These are phyloP conservation scores for Chimonanthus salicifolius DNA, from an alignment of 164 flowering plant species.

Conservation along the genomic window DNA sequence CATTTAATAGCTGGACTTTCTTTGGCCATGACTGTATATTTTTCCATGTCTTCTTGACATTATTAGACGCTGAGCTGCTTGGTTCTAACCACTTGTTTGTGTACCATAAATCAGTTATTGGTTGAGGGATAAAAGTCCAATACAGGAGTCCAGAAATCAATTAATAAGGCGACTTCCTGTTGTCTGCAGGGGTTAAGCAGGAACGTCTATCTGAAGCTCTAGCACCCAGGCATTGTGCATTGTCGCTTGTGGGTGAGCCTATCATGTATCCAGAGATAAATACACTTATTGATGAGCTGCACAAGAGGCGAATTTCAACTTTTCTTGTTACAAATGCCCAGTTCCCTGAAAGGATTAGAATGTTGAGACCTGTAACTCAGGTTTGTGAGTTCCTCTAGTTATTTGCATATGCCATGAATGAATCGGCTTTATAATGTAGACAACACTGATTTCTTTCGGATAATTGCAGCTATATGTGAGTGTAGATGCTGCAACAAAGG, in stretches of 20 bases:
- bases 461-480: conserved; percentile 87
- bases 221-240: conserved; percentile 90
- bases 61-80: too few species aligned
- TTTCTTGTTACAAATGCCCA: conserved; percentile 99
- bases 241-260: conserved; percentile 99
- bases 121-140: too few species aligned
- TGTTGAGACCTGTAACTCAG: conserved; percentile 84
- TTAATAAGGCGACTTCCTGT: conserved; percentile 5
- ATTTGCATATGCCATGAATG: neutral
- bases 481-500: conserved; percentile 98
- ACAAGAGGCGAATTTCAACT: conserved; percentile 76
- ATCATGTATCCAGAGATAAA: conserved; percentile 99
- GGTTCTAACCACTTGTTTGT: too few species aligned
- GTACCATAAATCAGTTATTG: too few species aligned
- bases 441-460: conserved; percentile 6
- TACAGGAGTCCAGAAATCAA: too few species aligned
- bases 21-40: too few species aligned
- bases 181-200: conserved; percentile 59
- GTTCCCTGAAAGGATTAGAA: conserved; percentile 83
- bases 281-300: conserved; percentile 84
- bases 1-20: too few species aligned
- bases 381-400: conserved; percentile 25
- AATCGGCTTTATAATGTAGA: neutral
- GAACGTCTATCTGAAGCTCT: conserved; percentile 84
- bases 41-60: too few species aligned